Percentiles rank a stretch among this genome's conserved stretches.
Evolutionary conservation across 2,329 filamentous ascomycete species (phyloP).

Genomic region (Fusarium robinianum): DNA sequence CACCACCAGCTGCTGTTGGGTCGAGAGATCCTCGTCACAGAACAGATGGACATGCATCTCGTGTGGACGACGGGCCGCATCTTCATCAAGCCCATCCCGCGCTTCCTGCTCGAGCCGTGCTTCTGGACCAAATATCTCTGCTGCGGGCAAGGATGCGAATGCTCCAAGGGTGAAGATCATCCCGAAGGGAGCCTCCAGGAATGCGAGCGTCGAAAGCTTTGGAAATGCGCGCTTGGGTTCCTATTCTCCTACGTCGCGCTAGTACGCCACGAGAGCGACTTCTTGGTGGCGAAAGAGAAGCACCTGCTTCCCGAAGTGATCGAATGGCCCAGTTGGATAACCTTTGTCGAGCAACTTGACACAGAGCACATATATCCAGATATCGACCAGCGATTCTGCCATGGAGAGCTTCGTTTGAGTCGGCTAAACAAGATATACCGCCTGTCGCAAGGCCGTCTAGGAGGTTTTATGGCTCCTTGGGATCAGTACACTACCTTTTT

Average conservation of each 20-base stretch:
- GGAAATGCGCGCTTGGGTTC: conserved; percentile 43
- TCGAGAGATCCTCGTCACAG: conserved; percentile 9
- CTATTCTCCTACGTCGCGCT: conserved; percentile 46
- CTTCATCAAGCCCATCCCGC: conserved; percentile 43
- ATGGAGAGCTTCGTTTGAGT: conserved; percentile 48
- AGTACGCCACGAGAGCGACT: conserved; percentile 45
- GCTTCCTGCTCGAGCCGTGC: conserved; percentile 39
- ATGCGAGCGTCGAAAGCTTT: conserved; percentile 2
- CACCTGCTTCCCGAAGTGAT: conserved; percentile 43
- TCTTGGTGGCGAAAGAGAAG: conserved; percentile 42
- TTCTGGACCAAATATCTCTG: conserved; percentile 20
- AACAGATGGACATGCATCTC: conserved; percentile 42
- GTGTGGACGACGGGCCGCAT: conserved; percentile 33
- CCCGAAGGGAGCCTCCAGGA: not conserved
- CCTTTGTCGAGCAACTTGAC: conserved; percentile 31
- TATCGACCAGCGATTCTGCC: conserved; percentile 45
- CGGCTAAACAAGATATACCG: conserved; percentile 49
- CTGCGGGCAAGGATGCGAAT: conserved; percentile 4
- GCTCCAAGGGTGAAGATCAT: not conserved
- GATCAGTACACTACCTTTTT: conserved; percentile 48
- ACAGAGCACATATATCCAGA: conserved; percentile 37
- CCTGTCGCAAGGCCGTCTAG: conserved; percentile 34
- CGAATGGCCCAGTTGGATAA: conserved; percentile 46
- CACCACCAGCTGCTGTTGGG: not conserved
- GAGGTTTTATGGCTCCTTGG: conserved; percentile 34